phyloP scores from a whole-genome alignment of 176 grass and related monocot genomes.

The Oryza nivara region DNA sequence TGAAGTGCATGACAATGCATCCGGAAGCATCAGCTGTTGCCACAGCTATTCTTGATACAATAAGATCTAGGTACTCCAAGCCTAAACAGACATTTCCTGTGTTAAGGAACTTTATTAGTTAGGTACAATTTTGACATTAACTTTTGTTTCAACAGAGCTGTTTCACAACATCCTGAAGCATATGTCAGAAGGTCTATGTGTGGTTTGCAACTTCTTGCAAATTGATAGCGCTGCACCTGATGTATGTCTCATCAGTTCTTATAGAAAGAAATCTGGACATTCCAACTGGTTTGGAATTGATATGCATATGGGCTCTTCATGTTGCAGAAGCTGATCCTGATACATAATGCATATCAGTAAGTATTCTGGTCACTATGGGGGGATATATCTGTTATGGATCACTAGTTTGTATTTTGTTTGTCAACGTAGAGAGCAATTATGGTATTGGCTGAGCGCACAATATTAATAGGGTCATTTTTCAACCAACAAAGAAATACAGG shows the following conservation, averaged over 20 bases:
- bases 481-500: not conserved
- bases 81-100: conserved; percentile 25
- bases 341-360: conserved; percentile 79
- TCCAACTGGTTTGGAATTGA: conserved; percentile 83
- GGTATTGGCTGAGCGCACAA: not conserved
- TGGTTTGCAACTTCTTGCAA: conserved; percentile 88
- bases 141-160: conserved; percentile 55
- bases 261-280: conserved; percentile 82
- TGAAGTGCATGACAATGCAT: conserved; percentile 89
- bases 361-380: conserved; percentile 1
- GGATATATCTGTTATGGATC: no score
- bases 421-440: not conserved
- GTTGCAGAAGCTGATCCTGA: conserved; percentile 84
- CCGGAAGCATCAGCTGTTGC: conserved; percentile 88
- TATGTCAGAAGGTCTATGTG: conserved; percentile 84
- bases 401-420: not conserved
- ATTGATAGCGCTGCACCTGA: conserved; percentile 82
- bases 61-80: conserved; percentile 69
- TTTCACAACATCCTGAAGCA: conserved; percentile 84
- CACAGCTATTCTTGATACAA: conserved; percentile 84
- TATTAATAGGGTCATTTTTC: not conserved
- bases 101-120: conserved; percentile 22
- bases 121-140: not conserved
- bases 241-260: conserved; percentile 78
- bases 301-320: conserved; percentile 76